phyloP scores from a whole-genome alignment of 2,329 filamentous ascomycete genomes.

The Arthrobotrys iridis region DNA sequence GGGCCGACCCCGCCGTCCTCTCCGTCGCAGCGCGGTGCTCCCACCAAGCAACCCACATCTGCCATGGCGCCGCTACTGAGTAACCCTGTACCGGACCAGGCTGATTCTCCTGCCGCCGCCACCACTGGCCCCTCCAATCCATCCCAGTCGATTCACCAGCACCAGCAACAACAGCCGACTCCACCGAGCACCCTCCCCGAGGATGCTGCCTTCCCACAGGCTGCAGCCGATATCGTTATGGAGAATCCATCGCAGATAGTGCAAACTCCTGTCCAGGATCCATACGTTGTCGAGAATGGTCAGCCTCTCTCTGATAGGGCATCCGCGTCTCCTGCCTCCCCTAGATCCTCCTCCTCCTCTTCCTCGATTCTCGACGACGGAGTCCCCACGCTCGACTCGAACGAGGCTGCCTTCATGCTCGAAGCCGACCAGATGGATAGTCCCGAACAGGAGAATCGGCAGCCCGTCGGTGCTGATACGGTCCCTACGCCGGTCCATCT shows the following conservation, averaged over 20 bases:
- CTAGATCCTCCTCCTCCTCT: neutral
- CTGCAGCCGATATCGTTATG: slow-evolving; percentile 4
- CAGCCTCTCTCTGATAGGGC: neutral
- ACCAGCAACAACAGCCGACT: slow-evolving; percentile 30
- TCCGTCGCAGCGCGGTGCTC: slow-evolving; percentile 27
- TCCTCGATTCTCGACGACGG: slow-evolving; percentile 37
- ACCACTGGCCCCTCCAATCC: neutral
- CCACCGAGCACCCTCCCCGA: slow-evolving; percentile 43
- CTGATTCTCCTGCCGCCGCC: neutral
- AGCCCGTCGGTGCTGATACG: neutral
- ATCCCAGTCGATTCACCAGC: neutral
- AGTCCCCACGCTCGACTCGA: slow-evolving; percentile 30
- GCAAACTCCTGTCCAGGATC: slow-evolving; percentile 9
- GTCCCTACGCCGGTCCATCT: slow-evolving; percentile 3
- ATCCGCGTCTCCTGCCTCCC: slow-evolving; percentile 22
- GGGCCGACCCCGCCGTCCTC: slow-evolving; percentile 50
- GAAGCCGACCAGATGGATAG: slow-evolving; percentile 22
- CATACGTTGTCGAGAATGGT: slow-evolving; percentile 24
- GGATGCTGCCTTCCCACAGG: slow-evolving; percentile 46
- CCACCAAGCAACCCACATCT: neutral
- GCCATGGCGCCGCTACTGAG: neutral
- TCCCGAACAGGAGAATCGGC: neutral
- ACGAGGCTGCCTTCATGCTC: slow-evolving; percentile 39
- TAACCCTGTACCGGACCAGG: slow-evolving; percentile 12
- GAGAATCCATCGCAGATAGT: neutral